These are phyloP conservation scores for Trichosphaerium sp. DNA, from an alignment of 78 protist genomes.

Conservation along the genomic window DNA sequence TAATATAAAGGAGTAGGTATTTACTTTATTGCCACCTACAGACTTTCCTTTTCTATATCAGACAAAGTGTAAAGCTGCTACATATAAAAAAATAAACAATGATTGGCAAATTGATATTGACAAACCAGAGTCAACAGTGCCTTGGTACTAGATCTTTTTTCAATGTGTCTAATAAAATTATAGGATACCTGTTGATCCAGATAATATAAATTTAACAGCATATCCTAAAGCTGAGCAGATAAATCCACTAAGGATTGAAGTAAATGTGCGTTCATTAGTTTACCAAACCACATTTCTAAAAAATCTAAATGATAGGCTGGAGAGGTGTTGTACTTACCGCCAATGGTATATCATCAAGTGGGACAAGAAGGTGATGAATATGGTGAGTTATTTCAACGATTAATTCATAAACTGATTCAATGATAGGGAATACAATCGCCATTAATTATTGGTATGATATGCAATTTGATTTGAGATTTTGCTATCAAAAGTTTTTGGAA, in stretches of 20 bases:
- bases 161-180: background rate
- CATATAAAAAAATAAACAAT: slow-evolving; percentile 1
- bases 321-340: slow-evolving; percentile 38
- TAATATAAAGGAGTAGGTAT: too few species aligned
- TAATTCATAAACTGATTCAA: background rate
- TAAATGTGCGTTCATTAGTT: too few species aligned
- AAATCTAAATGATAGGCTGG: too few species aligned
- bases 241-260: too few species aligned
- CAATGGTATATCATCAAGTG: slow-evolving; percentile 34
- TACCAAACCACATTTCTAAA: too few species aligned
- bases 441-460: slow-evolving; percentile 53
- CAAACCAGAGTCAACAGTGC: background rate
- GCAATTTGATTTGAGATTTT: slow-evolving; percentile 27
- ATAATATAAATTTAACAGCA: background rate
- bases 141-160: slow-evolving; percentile 8
- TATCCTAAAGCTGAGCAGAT: too few species aligned
- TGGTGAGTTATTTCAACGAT: too few species aligned
- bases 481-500: slow-evolving; percentile 21
- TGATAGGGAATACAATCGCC: slow-evolving; percentile 23
- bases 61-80: slow-evolving; percentile 9
- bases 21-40: slow-evolving; percentile 39
- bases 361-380: slow-evolving; percentile 3
- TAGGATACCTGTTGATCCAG: slow-evolving; percentile 41
- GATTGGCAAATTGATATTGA: background rate
- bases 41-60: slow-evolving; percentile 46